These are phyloP conservation scores for Rosa hybrid DNA, from an alignment of 331 rosid genomes.

Conservation along the genomic window DNA sequence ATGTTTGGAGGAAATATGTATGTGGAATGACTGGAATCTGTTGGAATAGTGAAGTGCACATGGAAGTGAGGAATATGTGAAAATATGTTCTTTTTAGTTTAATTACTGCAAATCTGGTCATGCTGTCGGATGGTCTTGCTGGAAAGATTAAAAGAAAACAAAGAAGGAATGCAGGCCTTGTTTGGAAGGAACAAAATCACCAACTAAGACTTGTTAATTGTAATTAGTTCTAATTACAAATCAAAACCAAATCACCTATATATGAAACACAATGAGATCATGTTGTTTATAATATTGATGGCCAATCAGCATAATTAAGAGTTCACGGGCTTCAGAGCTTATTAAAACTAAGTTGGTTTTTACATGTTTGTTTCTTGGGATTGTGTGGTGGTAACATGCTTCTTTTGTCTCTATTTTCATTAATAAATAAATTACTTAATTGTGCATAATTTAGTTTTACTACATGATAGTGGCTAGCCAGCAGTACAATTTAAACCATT, in stretches of 20 bases:
- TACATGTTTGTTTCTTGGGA: slow-evolving; percentile 17
- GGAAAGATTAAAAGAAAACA: slow-evolving; percentile 42
- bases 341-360: not conserved
- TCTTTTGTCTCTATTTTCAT: slow-evolving; percentile 16
- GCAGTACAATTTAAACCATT: not conserved
- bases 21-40: slow-evolving; percentile 45
- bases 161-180: slow-evolving; percentile 48
- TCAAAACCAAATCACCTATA: slow-evolving; percentile 27
- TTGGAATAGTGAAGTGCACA: slow-evolving; percentile 63
- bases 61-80: slow-evolving; percentile 47
- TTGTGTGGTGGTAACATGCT: slow-evolving; percentile 10
- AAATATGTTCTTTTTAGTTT: slow-evolving; percentile 12
- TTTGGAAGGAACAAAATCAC: slow-evolving; percentile 57
- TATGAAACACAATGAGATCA: slow-evolving; percentile 7
- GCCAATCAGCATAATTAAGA: slow-evolving; percentile 18
- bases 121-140: slow-evolving; percentile 44
- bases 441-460: not conserved
- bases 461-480: slow-evolving; percentile 13
- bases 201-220: slow-evolving; percentile 33
- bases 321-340: slow-evolving; percentile 18
- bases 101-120: slow-evolving; percentile 49
- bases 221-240: slow-evolving; percentile 23
- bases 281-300: not conserved
- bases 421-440: too few species aligned
- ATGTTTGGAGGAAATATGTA: slow-evolving; percentile 28